These are phyloP conservation scores for Nematocida displodere DNA, from an alignment of 371 early-diverging fungal genomes.

Conservation along the genomic window DNA sequence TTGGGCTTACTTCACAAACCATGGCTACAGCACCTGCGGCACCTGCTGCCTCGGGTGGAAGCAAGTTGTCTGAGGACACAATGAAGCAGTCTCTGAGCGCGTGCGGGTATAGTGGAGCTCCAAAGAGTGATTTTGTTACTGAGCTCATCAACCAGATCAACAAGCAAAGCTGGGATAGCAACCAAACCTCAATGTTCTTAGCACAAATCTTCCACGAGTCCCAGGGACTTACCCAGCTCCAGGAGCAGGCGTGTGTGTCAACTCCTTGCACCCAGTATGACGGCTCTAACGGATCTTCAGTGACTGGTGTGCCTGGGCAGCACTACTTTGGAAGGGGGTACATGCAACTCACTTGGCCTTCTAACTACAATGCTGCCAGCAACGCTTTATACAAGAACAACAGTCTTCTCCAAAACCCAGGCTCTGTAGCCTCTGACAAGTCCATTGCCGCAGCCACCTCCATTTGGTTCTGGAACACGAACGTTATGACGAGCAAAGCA, in stretches of 20 bases:
- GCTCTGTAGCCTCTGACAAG: constrained; percentile 60
- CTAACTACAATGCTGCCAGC: constrained; percentile 64
- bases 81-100: constrained; percentile 50
- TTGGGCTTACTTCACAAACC: neutral
- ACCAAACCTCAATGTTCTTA: constrained; percentile 63
- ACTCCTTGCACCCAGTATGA: constrained; percentile 57
- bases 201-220: constrained; percentile 65
- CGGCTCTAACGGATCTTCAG: constrained; percentile 4
- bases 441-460: constrained; percentile 59
- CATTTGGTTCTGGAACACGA: constrained; percentile 65
- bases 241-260: constrained; percentile 62
- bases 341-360: constrained; percentile 66
- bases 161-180: constrained; percentile 50
- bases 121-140: constrained; percentile 53
- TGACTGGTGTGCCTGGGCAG: constrained; percentile 63
- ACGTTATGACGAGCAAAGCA: constrained; percentile 51
- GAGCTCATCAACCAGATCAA: constrained; percentile 55
- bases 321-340: constrained; percentile 65
- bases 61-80: no score
- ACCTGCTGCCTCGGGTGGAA: neutral
- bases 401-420: constrained; percentile 63
- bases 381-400: constrained; percentile 60
- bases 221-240: constrained; percentile 61
- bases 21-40: neutral
- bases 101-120: constrained; percentile 35